Evolutionary conservation across 2,329 filamentous ascomycete species (phyloP), one percentile per base, ranked within the genome.

Genomic region (Epichloe festucae): DNA sequence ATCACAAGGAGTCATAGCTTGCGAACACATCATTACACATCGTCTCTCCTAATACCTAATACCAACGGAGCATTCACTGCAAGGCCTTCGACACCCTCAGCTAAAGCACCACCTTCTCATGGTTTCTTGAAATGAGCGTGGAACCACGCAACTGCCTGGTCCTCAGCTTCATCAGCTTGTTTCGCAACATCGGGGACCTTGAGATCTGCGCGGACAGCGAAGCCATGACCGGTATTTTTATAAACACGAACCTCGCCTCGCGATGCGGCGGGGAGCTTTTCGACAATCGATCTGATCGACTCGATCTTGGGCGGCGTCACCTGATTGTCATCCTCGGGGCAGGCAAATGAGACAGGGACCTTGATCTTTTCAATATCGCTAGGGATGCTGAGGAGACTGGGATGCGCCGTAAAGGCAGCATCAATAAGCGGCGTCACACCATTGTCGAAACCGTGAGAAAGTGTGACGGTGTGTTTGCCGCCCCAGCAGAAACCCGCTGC

Each of bases 401-500:
- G 77, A 58, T 81, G 77, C 10, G 70, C 75, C 0, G 72, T 70
- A 57, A 79, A 79, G 7, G 61, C 75, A 6, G 68, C 75, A 55
- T 79, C 72, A 42, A 80, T 63, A 10, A 81, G 66, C 3, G 67
- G 63, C 54, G 60, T 60, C 39, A 57, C 63, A 17, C 63, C 58
- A 5, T 64, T 58, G 34, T 55, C 56, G 41, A 55, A 55, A 54
- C 70, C 67, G 15, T 70, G 68, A 11, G 71, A 67, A 3, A 82
- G 70, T n/a, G 71, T 60, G 8, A 78, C 60, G 2, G 70, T 65
- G 56, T 81, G 73, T 54, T 76, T 75, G 23, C 77, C 81, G 23
- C 80, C 80, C 79, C 79, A 84, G 67, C 78, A 83, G 65, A 80
- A 83, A 0, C 80, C 81, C 0, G 76, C 76, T 0, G 70, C 74